Conservation (phyloP, 1,284 basidiomycete genomes). For the Papiliotrema nemorosa region DNA sequence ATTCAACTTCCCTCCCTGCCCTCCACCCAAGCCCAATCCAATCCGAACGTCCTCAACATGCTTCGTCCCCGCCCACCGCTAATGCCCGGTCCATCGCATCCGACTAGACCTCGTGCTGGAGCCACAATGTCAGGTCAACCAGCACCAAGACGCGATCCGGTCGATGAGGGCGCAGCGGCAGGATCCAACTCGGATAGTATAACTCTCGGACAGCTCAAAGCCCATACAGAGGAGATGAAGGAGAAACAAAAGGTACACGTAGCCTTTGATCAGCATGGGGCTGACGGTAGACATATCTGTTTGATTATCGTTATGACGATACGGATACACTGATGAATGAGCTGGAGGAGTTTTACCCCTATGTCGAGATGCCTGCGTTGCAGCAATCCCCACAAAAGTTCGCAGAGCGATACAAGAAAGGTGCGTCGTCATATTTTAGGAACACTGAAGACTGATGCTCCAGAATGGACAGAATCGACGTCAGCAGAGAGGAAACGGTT, state of each 20-base stretch:
- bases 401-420: constrained; percentile 73
- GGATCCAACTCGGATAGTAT: constrained; percentile 24
- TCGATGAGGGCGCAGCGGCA: not conserved
- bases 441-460: not conserved
- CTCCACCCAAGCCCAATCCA: no score
- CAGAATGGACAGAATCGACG: constrained; percentile 54
- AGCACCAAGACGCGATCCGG: not conserved
- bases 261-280: not conserved
- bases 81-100: no score
- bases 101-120: not conserved
- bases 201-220: constrained; percentile 34
- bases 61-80: no score
- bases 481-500: constrained; percentile 60
- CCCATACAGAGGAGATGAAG: constrained; percentile 20
- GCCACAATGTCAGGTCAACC: not conserved
- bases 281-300: constrained; percentile 53
- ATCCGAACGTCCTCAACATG: no score
- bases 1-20: no score
- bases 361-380: constrained; percentile 89
- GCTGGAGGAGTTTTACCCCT: constrained; percentile 97
- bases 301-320: constrained; percentile 89
- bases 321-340: constrained; percentile 93
- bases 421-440: constrained; percentile 50
- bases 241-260: constrained; percentile 27
- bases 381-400: constrained; percentile 83